Base-by-base conservation (phyloP, 1,284 basidiomycete genomes). In the Ustanciosporium gigantosporum region DNA sequence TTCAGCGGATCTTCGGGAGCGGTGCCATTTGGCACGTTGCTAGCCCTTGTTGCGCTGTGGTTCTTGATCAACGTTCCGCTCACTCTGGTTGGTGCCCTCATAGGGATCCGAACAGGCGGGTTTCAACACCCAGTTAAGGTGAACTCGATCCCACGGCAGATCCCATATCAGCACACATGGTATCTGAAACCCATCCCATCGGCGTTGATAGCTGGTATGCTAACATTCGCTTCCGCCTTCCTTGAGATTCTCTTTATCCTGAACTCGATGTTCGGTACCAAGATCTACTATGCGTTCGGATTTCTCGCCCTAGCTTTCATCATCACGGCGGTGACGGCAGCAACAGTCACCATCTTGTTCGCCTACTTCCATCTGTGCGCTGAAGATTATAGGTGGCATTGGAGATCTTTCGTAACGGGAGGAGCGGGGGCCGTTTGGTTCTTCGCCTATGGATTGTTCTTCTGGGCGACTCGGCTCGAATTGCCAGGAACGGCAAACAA, bases 351-450 rank as follows among this genome's bases (percentile, higher is more conserved):
- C 8, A 69, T 74, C 42, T 58, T 68, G 16, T 69, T 67, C 20
- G 46, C 66, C 64, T 79, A 98, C 81, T 96, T 96, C 79, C 83
- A 87, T 49, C 84, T 98, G 14, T 97, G 93, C 65, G 88, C 91
- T 9, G 94, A 97, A 79, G 93, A 98, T 74, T 97, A 96, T 80
- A 83, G 90, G 59, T 98, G 93, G 93, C 93, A 98, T 61, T 97
- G 94, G 93, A 85, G 91, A 32, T 84, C 91, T 4, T 96, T 97
- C 83, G 77, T 95, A 61, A 88, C 87, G n/a, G 94, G 93, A 24
- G 94, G 92, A 5, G 91, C 91, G 17, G 90, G 88, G 52, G 88
- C 92, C 0, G 86, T 95, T 78, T 98, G 94, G 93, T 81, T 97
- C 25, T 82, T 95, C 47, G 83, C 84, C 0, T 95, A 93, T 73